Percentiles rank a stretch among this genome's conserved stretches.
These are phyloP conservation scores for Drechslerella coelobrocha DNA, from an alignment of 2,329 filamentous ascomycete species.

Conservation along the genomic window DNA sequence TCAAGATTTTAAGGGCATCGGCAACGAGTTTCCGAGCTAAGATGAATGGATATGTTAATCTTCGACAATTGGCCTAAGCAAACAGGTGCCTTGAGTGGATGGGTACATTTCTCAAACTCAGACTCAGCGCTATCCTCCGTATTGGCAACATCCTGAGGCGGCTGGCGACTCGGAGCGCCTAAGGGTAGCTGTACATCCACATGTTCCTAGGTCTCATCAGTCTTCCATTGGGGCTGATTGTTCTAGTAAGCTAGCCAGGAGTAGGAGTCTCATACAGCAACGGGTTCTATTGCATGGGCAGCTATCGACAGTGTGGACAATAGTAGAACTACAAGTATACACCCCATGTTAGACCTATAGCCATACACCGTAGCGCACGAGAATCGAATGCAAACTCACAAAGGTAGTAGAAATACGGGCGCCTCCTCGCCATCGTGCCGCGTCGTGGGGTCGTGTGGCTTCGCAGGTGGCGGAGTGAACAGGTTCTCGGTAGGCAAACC, in stretches of 20 bases:
- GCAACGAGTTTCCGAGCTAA: conserved; percentile 32
- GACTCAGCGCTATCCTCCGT: not conserved
- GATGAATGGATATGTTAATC: not conserved
- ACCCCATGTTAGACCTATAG: conserved; percentile 25
- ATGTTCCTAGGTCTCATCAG: conserved; percentile 23
- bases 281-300: conserved; percentile 40
- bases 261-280: conserved; percentile 23
- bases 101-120: conserved; percentile 16
- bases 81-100: not conserved
- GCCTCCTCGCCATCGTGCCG: conserved; percentile 31
- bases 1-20: conserved; percentile 26
- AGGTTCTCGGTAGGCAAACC: conserved; percentile 8
- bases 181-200: conserved; percentile 33
- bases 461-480: not conserved
- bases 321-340: conserved; percentile 21
- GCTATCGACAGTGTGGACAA: conserved; percentile 45
- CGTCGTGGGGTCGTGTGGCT: conserved; percentile 6
- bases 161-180: conserved; percentile 6
- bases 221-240: not conserved
- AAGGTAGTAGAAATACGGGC: conserved; percentile 36
- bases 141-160: not conserved
- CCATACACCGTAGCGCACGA: not conserved
- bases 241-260: not conserved
- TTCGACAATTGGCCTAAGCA: not conserved
- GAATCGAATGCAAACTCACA: conserved; percentile 7